These are phyloP conservation scores for Camillea tinctor DNA, from an alignment of 2,329 filamentous ascomycete species.

Conservation along the genomic window DNA sequence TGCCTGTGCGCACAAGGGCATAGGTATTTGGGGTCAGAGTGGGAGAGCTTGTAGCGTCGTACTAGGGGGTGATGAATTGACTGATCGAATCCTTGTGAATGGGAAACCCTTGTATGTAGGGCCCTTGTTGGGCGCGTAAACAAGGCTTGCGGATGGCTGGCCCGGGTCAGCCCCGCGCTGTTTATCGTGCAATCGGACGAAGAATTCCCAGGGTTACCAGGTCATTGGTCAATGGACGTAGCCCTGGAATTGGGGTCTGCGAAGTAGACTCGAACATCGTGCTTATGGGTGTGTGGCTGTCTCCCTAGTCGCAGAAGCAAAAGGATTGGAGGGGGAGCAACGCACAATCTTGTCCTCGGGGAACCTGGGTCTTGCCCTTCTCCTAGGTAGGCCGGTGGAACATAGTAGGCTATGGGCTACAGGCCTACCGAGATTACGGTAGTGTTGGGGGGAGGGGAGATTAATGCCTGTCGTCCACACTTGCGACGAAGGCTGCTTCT, in stretches of 20 bases:
- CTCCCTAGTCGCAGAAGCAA: constrained; percentile 15
- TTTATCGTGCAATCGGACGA: constrained; percentile 48
- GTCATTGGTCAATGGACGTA: constrained; percentile 40
- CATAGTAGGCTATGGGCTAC: constrained; percentile 19
- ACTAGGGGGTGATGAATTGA: constrained; percentile 21
- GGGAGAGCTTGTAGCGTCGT: constrained; percentile 26
- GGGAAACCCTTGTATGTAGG: constrained; percentile 43
- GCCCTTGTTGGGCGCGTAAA: constrained; percentile 50
- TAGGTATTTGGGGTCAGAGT: constrained; percentile 9
- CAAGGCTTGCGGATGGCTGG: constrained; percentile 47
- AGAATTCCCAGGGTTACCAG: constrained; percentile 34
- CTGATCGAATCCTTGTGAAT: constrained; percentile 21
- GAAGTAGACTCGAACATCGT: constrained; percentile 11
- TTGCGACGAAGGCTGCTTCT: constrained; percentile 30
- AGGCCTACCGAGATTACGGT: constrained; percentile 16
- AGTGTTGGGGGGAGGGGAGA: constrained; percentile 11
- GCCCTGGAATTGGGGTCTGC: constrained; percentile 18
- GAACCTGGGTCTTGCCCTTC: constrained; percentile 6
- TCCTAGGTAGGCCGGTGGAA: background rate
- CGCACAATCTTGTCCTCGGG: constrained; percentile 12
- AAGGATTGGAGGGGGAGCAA: constrained; percentile 12
- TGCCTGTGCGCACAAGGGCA: constrained; percentile 15
- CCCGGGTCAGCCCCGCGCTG: constrained; percentile 39
- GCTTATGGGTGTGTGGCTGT: constrained; percentile 14
- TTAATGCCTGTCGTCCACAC: constrained; percentile 30